These are phyloP conservation scores for Pyrenopolyporus hunteri DNA, from an alignment of 495 filamentous ascomycete genomes.

Conservation along the genomic window DNA sequence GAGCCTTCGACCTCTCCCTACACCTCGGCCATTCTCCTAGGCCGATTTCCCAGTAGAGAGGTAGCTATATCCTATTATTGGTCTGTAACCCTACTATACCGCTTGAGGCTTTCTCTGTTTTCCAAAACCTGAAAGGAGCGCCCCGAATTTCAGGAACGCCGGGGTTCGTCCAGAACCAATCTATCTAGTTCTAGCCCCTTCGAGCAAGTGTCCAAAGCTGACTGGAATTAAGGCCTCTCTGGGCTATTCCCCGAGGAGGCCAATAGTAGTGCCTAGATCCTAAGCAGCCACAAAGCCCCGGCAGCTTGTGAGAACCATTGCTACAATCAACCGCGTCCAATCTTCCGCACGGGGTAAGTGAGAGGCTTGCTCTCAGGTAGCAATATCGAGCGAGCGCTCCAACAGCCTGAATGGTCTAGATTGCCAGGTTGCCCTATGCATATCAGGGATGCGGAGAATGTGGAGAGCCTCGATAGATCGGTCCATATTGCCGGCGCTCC, in stretches of 20 bases:
- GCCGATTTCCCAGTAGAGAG: too few relatives aligned
- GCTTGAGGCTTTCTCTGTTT: too few relatives aligned
- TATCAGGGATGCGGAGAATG: constrained; percentile 10
- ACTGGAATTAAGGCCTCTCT: too few relatives aligned
- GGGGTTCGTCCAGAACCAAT: too few relatives aligned
- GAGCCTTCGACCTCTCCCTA: too few relatives aligned
- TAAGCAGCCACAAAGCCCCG: not conserved
- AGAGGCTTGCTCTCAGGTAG: not conserved
- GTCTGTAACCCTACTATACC: too few relatives aligned
- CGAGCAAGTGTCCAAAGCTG: too few relatives aligned
- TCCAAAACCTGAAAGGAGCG: too few relatives aligned
- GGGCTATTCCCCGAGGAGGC: not conserved
- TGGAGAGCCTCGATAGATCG: constrained; percentile 7
- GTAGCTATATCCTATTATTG: too few relatives aligned
- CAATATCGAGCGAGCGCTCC: constrained; percentile 1
- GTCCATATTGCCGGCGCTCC: not conserved
- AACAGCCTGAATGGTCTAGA: constrained; percentile 29
- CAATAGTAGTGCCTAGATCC: not conserved
- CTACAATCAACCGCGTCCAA: not conserved
- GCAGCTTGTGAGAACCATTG: not conserved
- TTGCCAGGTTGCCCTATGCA: constrained; percentile 1
- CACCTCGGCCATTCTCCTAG: too few relatives aligned
- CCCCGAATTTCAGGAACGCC: too few relatives aligned
- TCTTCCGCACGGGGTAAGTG: constrained; percentile 9
- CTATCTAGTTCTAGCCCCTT: too few relatives aligned